Conservation (phyloP, 116 monocot genomes). For the Zostera marina region DNA sequence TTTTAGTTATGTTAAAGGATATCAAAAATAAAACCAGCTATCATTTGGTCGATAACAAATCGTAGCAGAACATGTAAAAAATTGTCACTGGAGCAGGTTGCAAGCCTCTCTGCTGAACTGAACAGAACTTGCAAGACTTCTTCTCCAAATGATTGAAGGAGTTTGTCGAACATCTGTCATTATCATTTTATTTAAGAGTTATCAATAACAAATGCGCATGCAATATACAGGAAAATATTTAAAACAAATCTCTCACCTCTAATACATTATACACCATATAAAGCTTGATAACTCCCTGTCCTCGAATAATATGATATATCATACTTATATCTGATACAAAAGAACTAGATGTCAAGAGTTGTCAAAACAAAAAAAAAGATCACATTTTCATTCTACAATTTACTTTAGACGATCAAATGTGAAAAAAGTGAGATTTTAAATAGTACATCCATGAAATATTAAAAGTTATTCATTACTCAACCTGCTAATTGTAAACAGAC, state of each 20-base stretch:
- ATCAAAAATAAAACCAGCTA: constrained; percentile 77
- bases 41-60: constrained; percentile 59
- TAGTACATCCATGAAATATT: not conserved
- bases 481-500: constrained; percentile 57
- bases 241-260: constrained; percentile 4
- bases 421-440: not conserved
- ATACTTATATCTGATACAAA: constrained; percentile 76
- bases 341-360: not conserved
- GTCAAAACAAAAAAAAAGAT: not conserved
- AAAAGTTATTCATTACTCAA: constrained; percentile 13
- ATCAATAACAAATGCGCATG: not conserved
- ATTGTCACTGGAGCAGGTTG: constrained; percentile 47
- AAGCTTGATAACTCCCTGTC: constrained; percentile 83
- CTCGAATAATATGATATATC: constrained; percentile 95
- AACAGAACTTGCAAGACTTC: constrained; percentile 96
- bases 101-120: constrained; percentile 80
- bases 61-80: constrained; percentile 41
- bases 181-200: not conserved
- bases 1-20: constrained; percentile 14
- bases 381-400: not conserved
- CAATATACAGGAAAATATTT: not conserved
- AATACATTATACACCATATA: constrained; percentile 94
- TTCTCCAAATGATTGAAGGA: constrained; percentile 91
- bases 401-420: not conserved
- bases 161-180: constrained; percentile 84